phyloP scores from a whole-genome alignment of 1,284 basidiomycete genomes.

The Clitocybe nebularis region DNA sequence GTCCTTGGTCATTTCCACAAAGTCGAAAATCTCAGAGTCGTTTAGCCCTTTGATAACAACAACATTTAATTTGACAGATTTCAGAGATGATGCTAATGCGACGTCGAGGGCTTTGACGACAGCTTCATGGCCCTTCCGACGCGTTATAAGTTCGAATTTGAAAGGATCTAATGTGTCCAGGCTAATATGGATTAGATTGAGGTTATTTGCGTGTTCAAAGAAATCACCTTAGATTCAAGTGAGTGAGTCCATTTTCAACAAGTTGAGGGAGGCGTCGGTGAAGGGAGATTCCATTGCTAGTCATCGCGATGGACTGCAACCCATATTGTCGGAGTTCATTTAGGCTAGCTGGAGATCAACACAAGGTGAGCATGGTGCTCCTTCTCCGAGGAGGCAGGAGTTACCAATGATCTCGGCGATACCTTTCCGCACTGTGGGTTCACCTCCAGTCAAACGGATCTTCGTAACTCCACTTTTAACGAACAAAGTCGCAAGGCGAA shows the following conservation, averaged over 20 bases:
- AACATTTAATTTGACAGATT: conserved; percentile 77
- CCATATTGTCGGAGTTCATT: conserved; percentile 56
- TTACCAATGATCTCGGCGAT: conserved; percentile 69
- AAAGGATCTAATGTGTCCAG: conserved; percentile 85
- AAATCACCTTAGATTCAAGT: conserved; percentile 75
- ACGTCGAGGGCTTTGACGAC: conserved; percentile 67
- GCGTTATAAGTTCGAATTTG: conserved; percentile 86
- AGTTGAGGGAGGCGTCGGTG: conserved; percentile 68
- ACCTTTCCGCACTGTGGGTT: conserved; percentile 83
- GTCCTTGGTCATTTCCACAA: conserved; percentile 72
- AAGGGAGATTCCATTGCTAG: conserved; percentile 78
- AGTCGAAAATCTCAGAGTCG: conserved; percentile 73
- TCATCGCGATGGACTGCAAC: conserved; percentile 80
- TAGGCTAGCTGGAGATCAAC: conserved; percentile 41
- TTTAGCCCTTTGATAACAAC: conserved; percentile 83
- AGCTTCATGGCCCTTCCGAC: conserved; percentile 70
- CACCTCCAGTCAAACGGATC: conserved; percentile 85
- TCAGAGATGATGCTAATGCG: conserved; percentile 52
- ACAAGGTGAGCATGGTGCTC: conserved; percentile 1
- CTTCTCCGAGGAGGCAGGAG: conserved; percentile 16
- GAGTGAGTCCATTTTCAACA: conserved; percentile 71
- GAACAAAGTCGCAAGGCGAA: conserved; percentile 74
- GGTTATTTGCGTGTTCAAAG: not conserved
- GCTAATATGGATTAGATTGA: conserved; percentile 30
- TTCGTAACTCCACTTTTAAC: conserved; percentile 82